Base-by-base conservation (phyloP, 2,329 filamentous ascomycete genomes). In the Tolypocladium tropicale region DNA sequence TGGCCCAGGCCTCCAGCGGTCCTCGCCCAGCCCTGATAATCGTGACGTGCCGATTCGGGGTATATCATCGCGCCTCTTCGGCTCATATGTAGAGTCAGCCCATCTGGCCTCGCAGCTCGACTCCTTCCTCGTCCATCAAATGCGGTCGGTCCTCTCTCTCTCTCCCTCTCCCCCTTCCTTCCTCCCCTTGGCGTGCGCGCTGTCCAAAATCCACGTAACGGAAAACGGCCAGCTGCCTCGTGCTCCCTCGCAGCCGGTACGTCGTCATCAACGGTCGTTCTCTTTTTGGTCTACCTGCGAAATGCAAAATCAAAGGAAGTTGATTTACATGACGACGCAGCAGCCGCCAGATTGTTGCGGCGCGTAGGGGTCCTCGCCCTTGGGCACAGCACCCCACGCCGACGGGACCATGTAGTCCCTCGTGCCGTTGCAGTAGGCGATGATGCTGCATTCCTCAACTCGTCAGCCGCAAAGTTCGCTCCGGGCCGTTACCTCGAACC, bases 351-450 rank as follows among this genome's bases (percentile, higher is more conserved):
- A 90, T 77, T 95, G 90, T 78, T 95, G 93, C 64, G 93, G 93
- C 67, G 93, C 91, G 72, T 99, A 99, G n/a, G 94, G 94, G 72
- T 99, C 94, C 71, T 97, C 94, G 72, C 89, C 87, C 79, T 91
- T 93, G 70, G 95, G 90, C 62, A 97, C 90, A 59, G 86, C 83
- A 64, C 93, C 93, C 94, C 94, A 99, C 73, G 95, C 89, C 55
- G 91, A 95, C 53, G 92, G 92, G 55, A 97, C 92, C 94, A 99
- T 97, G 78, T 95, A 97, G 73, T 99, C 94, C 74, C 93, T 89
- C 65, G 94, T 96, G 74, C 90, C 92, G 75, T 95, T 95, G 76
- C 93, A 97, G 78, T 97, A 97, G 65, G 90, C 89, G 72, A 97
- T 97, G 72, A 97, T 89, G 74, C 94, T 99, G 69, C 62, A 57